These are phyloP conservation scores for Lyophyllum semitale DNA, from an alignment of 768 basidiomycete genomes.

Conservation along the genomic window DNA sequence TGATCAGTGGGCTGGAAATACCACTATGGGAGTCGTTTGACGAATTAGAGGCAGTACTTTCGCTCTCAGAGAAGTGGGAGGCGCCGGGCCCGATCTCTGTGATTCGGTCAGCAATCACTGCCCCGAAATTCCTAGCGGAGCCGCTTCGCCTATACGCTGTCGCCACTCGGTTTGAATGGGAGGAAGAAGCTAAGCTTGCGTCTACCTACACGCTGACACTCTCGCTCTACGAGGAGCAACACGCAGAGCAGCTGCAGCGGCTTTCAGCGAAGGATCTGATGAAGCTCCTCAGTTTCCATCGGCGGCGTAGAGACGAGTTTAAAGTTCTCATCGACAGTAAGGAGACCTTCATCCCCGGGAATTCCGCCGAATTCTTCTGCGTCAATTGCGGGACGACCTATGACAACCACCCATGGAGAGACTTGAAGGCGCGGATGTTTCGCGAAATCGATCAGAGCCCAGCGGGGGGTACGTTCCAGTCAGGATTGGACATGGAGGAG, in stretches of 20 bases:
- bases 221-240: conserved; percentile 36
- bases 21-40: conserved; percentile 42
- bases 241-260: conserved; percentile 30
- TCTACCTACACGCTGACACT: conserved; percentile 41
- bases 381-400: too few species aligned
- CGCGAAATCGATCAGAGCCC: conserved; percentile 41
- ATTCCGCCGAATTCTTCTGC: too few species aligned
- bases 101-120: conserved; percentile 41
- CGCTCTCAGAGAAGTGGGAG: conserved; percentile 48
- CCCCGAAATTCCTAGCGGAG: conserved; percentile 41
- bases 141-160: conserved; percentile 52
- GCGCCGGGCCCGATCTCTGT: conserved; percentile 44
- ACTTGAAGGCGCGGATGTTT: conserved; percentile 39
- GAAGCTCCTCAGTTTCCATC: conserved; percentile 40
- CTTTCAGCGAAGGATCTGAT: conserved; percentile 37
- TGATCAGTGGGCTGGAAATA: conserved; percentile 42
- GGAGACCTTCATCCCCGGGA: conserved; percentile 35
- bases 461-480: conserved; percentile 37
- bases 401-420: conserved; percentile 41
- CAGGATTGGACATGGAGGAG: conserved; percentile 40
- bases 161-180: conserved; percentile 45
- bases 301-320: conserved; percentile 39
- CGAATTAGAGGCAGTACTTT: conserved; percentile 36
- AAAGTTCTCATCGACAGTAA: conserved; percentile 35
- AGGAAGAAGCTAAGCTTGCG: conserved; percentile 43